A percentile compares a stretch with the other conserved stretches of the same genome.
These are phyloP conservation scores for Solanum hybrid DNA, from an alignment of 305 asterid genomes.

Conservation along the genomic window DNA sequence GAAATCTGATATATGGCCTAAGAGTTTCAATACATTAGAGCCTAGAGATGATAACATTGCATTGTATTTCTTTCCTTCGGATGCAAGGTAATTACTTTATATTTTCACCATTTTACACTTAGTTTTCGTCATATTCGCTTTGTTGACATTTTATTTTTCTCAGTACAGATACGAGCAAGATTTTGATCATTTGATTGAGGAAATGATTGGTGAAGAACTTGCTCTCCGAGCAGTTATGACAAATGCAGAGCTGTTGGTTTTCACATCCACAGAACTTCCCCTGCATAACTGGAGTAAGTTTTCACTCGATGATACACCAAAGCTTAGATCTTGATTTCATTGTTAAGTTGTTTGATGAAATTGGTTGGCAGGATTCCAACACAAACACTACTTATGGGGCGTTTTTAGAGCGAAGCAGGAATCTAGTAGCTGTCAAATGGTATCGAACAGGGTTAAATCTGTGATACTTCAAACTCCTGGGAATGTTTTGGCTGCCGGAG, in stretches of 20 bases:
- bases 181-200: slow-evolving; percentile 30
- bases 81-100: slow-evolving; percentile 26
- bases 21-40: slow-evolving; percentile 15
- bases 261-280: slow-evolving; percentile 47
- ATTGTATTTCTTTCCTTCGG: slow-evolving; percentile 34
- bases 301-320: background rate
- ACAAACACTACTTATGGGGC: slow-evolving; percentile 64
- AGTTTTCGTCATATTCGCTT: background rate
- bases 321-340: background rate
- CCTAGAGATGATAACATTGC: slow-evolving; percentile 31
- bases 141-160: background rate
- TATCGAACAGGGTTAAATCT: background rate
- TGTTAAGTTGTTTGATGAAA: background rate
- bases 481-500: background rate
- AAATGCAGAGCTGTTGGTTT: slow-evolving; percentile 47
- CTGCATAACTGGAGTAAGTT: slow-evolving; percentile 42
- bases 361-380: slow-evolving; percentile 44
- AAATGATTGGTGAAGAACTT: slow-evolving; percentile 28
- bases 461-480: background rate
- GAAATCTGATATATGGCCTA: slow-evolving; percentile 31
- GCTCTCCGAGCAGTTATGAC: slow-evolving; percentile 31
- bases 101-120: background rate
- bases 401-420: slow-evolving; percentile 44
- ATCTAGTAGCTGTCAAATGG: background rate
- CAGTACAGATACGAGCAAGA: slow-evolving; percentile 13